phyloP scores from a whole-genome alignment of 257 asterid genomes.

The Ehretia macrophylla region DNA sequence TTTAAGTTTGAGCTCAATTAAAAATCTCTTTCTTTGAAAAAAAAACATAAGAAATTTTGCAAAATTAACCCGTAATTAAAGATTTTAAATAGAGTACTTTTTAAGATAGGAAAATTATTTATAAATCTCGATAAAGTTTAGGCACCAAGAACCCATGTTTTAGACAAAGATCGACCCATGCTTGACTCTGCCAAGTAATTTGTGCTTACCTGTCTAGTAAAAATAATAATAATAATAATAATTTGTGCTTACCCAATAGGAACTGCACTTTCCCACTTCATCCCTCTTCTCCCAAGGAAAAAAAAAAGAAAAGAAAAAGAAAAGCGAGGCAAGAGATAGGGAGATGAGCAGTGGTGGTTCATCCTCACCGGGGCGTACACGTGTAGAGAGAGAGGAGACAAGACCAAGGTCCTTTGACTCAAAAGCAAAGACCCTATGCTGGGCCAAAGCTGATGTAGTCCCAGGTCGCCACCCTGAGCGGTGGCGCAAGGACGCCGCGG shows the following conservation, averaged over 20 bases:
- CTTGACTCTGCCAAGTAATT: too few relatives aligned
- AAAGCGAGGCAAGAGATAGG: slow-evolving; percentile 1
- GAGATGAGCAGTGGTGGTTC: slow-evolving; percentile 1
- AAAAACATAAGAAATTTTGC: too few relatives aligned
- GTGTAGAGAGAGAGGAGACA: slow-evolving; percentile 26
- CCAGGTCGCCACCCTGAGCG: slow-evolving; percentile 97
- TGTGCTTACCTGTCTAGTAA: too few relatives aligned
- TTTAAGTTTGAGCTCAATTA: too few relatives aligned
- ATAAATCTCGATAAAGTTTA: too few relatives aligned
- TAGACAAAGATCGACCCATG: too few relatives aligned
- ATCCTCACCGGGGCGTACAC: slow-evolving; percentile 4
- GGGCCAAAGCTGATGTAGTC: slow-evolving; percentile 76
- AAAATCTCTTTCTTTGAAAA: too few relatives aligned
- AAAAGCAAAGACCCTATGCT: slow-evolving; percentile 62
- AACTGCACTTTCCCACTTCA: background rate
- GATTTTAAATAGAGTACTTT: too few relatives aligned
- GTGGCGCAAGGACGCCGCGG: slow-evolving; percentile 98
- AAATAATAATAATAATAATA: too few relatives aligned
- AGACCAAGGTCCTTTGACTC: slow-evolving; percentile 65
- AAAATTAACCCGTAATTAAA: too few relatives aligned
- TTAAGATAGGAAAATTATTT: too few relatives aligned
- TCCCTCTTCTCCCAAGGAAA: background rate
- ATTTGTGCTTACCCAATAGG: background rate
- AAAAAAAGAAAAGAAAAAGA: background rate
- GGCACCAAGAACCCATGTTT: too few relatives aligned